A percentile compares a stretch with the other conserved stretches of the same genome.
Evolutionary conservation across 2,329 filamentous ascomycete genomes (phyloP).

Genomic region (Aspergillus ibericus): DNA sequence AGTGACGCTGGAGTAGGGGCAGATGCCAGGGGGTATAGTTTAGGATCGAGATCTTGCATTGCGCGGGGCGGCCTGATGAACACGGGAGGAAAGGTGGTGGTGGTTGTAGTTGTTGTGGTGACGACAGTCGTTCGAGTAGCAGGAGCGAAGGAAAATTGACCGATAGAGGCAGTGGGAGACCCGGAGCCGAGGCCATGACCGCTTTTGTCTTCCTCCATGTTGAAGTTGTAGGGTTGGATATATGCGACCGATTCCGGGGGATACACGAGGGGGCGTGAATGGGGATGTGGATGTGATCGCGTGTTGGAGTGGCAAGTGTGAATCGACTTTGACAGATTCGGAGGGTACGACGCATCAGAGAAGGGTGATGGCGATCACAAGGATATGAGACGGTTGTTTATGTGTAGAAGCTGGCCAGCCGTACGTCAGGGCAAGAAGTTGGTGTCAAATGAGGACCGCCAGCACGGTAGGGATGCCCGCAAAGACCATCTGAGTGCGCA

Average conservation of each 20-base stretch:
- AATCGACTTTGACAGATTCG: conserved; percentile 13
- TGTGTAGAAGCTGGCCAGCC: conserved; percentile 11
- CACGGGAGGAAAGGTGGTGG: conserved; percentile 77
- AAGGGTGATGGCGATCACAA: conserved; percentile 5
- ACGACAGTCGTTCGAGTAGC: conserved; percentile 68
- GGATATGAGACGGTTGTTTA: conserved; percentile 7
- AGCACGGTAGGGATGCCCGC: conserved; percentile 20
- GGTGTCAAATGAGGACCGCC: conserved; percentile 22
- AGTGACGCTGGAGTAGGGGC: conserved; percentile 79
- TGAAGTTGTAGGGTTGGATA: conserved; percentile 14
- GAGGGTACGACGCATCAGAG: conserved; percentile 1
- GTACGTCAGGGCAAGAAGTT: conserved; percentile 12
- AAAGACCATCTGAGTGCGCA: conserved; percentile 27
- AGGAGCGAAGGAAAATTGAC: conserved; percentile 62
- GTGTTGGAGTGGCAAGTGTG: conserved; percentile 15
- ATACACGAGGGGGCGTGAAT: conserved; percentile 12
- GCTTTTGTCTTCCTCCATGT: conserved; percentile 31
- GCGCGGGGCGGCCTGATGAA: conserved; percentile 71
- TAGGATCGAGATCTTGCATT: conserved; percentile 73
- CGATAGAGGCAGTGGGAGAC: conserved; percentile 48
- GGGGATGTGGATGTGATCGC: conserved; percentile 13
- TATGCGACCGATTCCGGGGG: background rate
- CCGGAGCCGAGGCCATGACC: conserved; percentile 21
- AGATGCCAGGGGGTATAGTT: conserved; percentile 84
- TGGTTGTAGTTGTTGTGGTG: conserved; percentile 89